Evolutionary conservation across 2,329 filamentous ascomycete genomes (phyloP), one percentile per base, ranked within the genome.

Genomic region (Phyllosticta capitalensis): DNA sequence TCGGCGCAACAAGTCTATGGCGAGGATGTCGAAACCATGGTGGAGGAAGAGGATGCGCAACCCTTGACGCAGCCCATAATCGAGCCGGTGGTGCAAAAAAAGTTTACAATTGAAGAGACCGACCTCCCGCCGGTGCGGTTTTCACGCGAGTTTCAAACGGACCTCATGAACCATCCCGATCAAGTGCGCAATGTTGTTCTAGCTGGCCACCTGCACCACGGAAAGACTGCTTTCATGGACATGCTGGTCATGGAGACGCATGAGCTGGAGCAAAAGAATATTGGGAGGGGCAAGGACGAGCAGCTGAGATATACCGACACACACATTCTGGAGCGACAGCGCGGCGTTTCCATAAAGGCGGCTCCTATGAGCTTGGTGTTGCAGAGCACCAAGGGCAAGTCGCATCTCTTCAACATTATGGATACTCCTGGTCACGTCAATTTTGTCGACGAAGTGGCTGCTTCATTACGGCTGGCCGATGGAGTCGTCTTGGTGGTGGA

Each of bases 391-490:
- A 90, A 89, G 72, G 90, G 90, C 57, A 99, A 99, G 75, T 97
- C 92, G 38, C 92, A 97, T 75, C 81, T 99, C 2, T 78, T 99
- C 76, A 97, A 97, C 74, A 85, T 99, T 59, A 80, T 99, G 61
- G 94, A 99, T 75, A 99, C 94, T 0, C 94, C 94, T 0, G 94
- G 94, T 6, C 94, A 99, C 71, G 94, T 97, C 69, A 96, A 99
- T 74, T 99, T 99, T 72, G 92, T 95, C 50, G 94, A 99, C 71
- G 94, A 99, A 74, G 90, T 99, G 45, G 94, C 94, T 9, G 86
- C 91, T 4, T 88, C 91, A 0, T 78, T 96, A 67, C 85, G 94
- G 50, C 76, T 99, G 56, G 92, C 89, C 3, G 94, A 99, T 70
- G 94, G 94, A 61, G 85, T 97, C 22, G 92, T 95, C 56, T 77